Evolutionary conservation across 2,329 filamentous ascomycete species (phyloP).

Genomic region (Sporothrix brasiliensis): DNA sequence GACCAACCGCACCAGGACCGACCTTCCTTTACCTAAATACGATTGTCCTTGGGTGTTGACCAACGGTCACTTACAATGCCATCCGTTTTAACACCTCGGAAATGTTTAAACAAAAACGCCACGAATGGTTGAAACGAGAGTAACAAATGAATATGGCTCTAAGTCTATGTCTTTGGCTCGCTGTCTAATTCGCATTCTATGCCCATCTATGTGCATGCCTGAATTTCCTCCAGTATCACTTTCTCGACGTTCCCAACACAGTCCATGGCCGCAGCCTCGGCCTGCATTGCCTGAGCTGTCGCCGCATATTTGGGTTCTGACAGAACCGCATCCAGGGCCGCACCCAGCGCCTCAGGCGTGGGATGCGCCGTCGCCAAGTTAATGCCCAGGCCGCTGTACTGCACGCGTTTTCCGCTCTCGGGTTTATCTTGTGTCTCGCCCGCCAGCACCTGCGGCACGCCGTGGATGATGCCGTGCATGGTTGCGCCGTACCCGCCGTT

Average conservation of each 20-base stretch:
- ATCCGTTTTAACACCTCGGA: no score
- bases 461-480: conserved; percentile 47
- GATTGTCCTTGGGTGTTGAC: no score
- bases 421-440: conserved; percentile 50
- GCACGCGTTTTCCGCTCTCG: conserved; percentile 45
- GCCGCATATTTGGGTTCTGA: conserved; percentile 37
- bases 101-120: no score
- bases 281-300: conserved; percentile 38
- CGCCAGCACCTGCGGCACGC: conserved; percentile 47
- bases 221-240: conserved; percentile 21
- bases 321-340: conserved; percentile 42
- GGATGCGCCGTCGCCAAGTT: conserved; percentile 42
- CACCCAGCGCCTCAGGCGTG: conserved; percentile 38
- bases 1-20: no score
- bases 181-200: not conserved
- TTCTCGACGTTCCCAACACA: conserved; percentile 41
- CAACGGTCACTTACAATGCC: no score
- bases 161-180: not conserved
- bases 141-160: no score
- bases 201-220: not conserved
- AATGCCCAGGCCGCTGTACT: conserved; percentile 44
- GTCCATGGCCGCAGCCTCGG: conserved; percentile 41
- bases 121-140: no score
- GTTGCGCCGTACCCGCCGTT: conserved; percentile 49
- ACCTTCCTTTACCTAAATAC: no score